Evolutionary conservation across 2,329 filamentous ascomycete species (phyloP), one percentile per base, ranked within the genome.

Genomic region (Pseudohalonectria lignicola): DNA sequence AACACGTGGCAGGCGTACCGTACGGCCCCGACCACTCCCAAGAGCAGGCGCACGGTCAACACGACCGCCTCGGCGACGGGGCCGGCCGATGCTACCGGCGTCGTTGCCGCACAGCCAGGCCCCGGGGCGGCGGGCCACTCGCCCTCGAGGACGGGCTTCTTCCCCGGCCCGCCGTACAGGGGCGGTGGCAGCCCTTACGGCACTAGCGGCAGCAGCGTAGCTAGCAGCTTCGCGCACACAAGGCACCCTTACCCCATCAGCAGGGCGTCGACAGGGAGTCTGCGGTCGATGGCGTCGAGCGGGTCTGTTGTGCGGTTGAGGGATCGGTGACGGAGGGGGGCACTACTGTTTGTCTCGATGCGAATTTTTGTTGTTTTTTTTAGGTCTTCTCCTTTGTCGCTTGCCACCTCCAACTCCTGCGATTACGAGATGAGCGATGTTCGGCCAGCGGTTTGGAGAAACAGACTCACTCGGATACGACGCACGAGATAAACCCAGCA

Each of bases 11-110:
- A 55, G 31, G 8, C 7, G 23, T 74, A 66, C 45, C 59, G 63
- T 37, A 74, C 70, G 6, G 70, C 70, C 13, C 70, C 71, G 1
- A 71, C 67, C n/a, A 74, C 70, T 19, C 62, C 69, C 6, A 61
- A 59, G 32, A 71, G 66, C 41, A 61, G 56, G 46, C 42, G 38
- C 35, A 40, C 43, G 4, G 46, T 44, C 23, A 51, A 46, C 35
- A 41, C 30, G 9, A 28, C 21, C 43, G 40, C 18, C 53, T 44
- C 32, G 19, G 35, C 21, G 44, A 48, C 31, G 15, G 16, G 29
- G 34, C 15, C 31, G 28, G 11, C 36, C 32, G 18, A 35, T 11
- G 13, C 17, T 35, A 8, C 11, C 29, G n/a, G 17, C 17, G 23
- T 29, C 31, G 15, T 21, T 19, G 25, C 30, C 41, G 34, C 18